Conservation (phyloP, 345 rosid species). For the Melaleuca quinquenervia region DNA sequence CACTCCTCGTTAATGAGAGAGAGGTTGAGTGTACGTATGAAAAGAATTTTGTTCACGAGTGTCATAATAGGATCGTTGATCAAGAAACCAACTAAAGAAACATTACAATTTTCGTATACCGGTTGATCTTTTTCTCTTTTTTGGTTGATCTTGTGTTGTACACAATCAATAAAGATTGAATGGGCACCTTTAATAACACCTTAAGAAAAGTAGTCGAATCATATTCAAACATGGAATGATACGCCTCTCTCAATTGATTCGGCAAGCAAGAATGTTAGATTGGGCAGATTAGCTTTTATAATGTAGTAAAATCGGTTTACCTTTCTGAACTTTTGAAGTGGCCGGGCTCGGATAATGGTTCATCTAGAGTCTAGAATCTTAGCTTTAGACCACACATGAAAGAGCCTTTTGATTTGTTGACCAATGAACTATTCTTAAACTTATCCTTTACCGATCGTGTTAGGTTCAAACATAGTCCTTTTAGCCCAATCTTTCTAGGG, state of each 20-base stretch:
- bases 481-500: not conserved
- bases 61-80: not conserved
- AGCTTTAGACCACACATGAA: not conserved
- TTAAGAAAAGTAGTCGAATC: not conserved
- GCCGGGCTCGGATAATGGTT: not conserved
- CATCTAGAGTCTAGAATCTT: not conserved
- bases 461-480: not conserved
- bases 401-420: not conserved
- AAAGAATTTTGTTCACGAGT: not conserved
- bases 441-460: not conserved
- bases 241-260: not conserved
- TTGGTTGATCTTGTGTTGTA: rapidly evolving
- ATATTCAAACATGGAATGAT: not conserved
- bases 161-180: not conserved
- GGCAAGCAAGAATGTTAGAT: not conserved
- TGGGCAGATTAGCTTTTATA: not conserved
- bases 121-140: too few relatives aligned
- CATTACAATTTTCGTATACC: not conserved
- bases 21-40: not conserved
- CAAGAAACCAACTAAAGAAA: not conserved
- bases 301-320: not conserved
- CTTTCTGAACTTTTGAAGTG: not conserved
- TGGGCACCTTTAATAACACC: not conserved
- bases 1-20: not conserved
- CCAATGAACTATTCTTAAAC: not conserved